Conservation (phyloP, 306 rosid genomes). For the Herpetospermum pedunculosum region DNA sequence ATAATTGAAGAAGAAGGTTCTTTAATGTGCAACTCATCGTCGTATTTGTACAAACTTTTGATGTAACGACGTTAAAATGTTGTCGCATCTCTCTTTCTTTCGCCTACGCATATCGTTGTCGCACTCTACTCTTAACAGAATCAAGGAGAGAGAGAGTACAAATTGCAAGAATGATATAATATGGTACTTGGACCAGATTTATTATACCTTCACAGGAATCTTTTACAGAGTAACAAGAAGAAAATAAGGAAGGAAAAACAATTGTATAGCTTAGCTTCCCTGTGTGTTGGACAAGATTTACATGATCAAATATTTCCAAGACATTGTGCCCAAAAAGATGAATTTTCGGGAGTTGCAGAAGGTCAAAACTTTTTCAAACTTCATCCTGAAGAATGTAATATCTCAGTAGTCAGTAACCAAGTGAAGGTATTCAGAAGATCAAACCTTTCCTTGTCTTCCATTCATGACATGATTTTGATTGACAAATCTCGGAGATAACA, state of each 20-base stretch:
- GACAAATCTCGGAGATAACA: background rate
- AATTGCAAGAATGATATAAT: background rate
- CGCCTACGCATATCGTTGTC: background rate
- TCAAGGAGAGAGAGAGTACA: background rate
- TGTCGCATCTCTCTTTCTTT: background rate
- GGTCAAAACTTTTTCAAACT: constrained; percentile 3
- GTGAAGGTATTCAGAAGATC: background rate
- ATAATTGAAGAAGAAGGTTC: background rate
- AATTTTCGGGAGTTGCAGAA: background rate
- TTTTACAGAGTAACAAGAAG: background rate
- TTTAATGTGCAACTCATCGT: background rate
- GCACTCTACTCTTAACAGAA: background rate
- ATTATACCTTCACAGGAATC: background rate
- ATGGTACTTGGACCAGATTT: background rate
- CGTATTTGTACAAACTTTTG: background rate
- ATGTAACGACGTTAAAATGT: background rate
- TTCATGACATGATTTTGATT: background rate
- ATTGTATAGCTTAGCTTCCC: background rate
- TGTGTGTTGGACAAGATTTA: background rate
- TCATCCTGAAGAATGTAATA: background rate
- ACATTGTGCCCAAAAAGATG: background rate
- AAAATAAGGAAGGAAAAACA: background rate
- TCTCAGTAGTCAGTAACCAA: background rate
- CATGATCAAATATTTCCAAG: background rate
- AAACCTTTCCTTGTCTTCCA: background rate